Conservation (phyloP, 225 moss, liverwort and hornwort species). For the Takakia lepidozioides region DNA sequence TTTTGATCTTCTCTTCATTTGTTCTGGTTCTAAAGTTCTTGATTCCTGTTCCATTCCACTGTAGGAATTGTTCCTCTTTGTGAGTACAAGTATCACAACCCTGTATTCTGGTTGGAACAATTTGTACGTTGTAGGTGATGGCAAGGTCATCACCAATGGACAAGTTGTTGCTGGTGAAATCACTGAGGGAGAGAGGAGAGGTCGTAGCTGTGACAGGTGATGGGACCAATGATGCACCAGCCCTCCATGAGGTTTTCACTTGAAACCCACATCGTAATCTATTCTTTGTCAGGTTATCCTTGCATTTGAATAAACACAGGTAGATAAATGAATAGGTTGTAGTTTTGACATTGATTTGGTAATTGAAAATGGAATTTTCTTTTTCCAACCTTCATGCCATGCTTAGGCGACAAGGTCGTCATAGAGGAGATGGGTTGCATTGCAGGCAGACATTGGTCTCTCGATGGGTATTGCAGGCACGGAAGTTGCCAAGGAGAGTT, state of each 20-base stretch:
- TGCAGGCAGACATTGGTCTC: conserved; percentile 63
- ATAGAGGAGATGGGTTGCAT: neutral
- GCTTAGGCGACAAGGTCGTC: neutral
- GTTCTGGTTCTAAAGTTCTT: no score
- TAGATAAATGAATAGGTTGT: no score
- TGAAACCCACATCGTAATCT: neutral
- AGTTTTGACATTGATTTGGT: no score
- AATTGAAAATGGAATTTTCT: no score
- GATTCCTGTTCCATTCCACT: no score
- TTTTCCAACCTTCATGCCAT: no score
- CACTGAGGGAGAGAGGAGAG: conserved; percentile 29
- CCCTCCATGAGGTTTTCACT: conserved; percentile 49
- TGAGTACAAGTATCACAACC: no score
- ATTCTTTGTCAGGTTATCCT: no score
- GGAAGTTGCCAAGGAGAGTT: conserved; percentile 84
- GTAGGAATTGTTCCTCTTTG: no score
- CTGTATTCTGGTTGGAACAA: no score
- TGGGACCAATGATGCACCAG: conserved; percentile 65
- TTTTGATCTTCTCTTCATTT: no score
- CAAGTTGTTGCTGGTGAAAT: conserved; percentile 39
- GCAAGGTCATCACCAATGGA: conserved; percentile 58
- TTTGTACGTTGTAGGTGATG: conserved; percentile 29
- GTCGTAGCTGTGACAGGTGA: conserved; percentile 65
- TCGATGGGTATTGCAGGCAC: conserved; percentile 54
- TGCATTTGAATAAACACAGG: no score